Conservation (phyloP, 2,329 filamentous ascomycete species). For the Verticillium klebahnii region DNA sequence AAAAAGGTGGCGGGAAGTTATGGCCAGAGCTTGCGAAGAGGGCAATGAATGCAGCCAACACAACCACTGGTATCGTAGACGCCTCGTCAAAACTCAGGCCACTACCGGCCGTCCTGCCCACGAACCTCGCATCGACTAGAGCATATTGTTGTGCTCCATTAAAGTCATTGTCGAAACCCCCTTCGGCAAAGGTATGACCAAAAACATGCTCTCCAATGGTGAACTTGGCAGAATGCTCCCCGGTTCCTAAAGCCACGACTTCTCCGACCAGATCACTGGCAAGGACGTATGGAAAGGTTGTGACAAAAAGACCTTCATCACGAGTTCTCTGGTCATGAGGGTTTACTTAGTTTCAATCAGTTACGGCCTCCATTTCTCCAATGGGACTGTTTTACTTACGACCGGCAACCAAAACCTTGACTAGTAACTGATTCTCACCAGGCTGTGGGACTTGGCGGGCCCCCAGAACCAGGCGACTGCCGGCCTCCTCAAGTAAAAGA, state of each 20-base stretch:
- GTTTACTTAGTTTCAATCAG: background rate
- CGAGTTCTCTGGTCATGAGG: constrained; percentile 4
- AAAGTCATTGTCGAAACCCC: constrained; percentile 1
- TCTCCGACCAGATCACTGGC: constrained; percentile 3
- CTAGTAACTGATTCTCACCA: background rate
- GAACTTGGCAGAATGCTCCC: constrained; percentile 1
- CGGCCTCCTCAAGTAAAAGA: background rate
- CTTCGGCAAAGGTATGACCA: constrained; percentile 1
- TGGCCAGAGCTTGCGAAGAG: constrained; percentile 1
- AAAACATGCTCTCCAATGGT: constrained; percentile 1
- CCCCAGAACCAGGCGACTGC: background rate
- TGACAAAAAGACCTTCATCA: constrained; percentile 2
- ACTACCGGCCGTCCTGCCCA: background rate
- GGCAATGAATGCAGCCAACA: constrained; percentile 5
- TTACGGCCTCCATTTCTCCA: background rate
- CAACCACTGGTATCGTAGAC: constrained; percentile 2
- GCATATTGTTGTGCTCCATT: constrained; percentile 3
- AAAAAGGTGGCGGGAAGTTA: constrained; percentile 1
- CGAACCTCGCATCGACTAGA: constrained; percentile 1
- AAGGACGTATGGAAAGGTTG: background rate
- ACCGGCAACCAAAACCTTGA: constrained; percentile 2
- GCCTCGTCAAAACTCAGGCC: constrained; percentile 3
- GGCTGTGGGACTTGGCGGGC: background rate
- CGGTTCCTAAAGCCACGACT: background rate
- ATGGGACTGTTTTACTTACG: background rate